Percentiles rank a stretch among this genome's conserved stretches.
These are phyloP conservation scores for Eremomyces bilateralis DNA, from an alignment of 495 filamentous ascomycete species.

Conservation along the genomic window DNA sequence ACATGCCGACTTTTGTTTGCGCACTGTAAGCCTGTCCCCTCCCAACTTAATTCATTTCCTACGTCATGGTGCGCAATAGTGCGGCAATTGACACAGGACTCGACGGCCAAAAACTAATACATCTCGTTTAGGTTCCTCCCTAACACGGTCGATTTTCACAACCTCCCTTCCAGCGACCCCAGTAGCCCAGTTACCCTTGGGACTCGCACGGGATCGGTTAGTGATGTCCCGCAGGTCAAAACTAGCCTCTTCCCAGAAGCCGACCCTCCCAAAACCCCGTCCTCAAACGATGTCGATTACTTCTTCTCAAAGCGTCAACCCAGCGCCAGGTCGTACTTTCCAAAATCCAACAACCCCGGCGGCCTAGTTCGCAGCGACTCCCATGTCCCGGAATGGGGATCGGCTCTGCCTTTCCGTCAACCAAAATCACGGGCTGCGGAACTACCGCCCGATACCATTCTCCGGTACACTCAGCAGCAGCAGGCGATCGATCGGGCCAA, in stretches of 20 bases:
- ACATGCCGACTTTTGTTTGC: conserved; percentile 15
- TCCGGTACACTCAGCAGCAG: conserved; percentile 37
- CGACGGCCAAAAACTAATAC: background rate
- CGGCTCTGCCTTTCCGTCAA: conserved; percentile 35
- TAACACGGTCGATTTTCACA: conserved; percentile 63
- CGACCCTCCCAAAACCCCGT: conserved; percentile 37
- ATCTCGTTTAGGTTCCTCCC: conserved; percentile 49
- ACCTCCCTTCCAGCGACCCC: conserved; percentile 19
- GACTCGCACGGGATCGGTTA: conserved; percentile 4
- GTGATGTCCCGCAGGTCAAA: background rate
- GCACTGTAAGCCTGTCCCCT: conserved; percentile 13
- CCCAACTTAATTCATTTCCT: background rate
- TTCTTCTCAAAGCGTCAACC: conserved; percentile 32
- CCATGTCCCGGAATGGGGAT: conserved; percentile 53
- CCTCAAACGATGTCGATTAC: conserved; percentile 36
- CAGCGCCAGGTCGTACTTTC: conserved; percentile 20
- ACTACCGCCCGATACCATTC: conserved; percentile 47
- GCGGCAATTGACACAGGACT: background rate
- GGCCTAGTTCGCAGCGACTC: conserved; percentile 29
- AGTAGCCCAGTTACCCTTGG: conserved; percentile 13
- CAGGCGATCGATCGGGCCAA: conserved; percentile 17
- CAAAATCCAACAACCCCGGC: conserved; percentile 23
- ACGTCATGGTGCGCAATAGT: background rate
- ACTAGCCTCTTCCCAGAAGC: conserved; percentile 4
- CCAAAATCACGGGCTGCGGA: conserved; percentile 46